A percentile compares a stretch with the other conserved stretches of the same genome.
phyloP scores from a whole-genome alignment of 2,329 filamentous ascomycete genomes.

The Fusarium subglutinans region DNA sequence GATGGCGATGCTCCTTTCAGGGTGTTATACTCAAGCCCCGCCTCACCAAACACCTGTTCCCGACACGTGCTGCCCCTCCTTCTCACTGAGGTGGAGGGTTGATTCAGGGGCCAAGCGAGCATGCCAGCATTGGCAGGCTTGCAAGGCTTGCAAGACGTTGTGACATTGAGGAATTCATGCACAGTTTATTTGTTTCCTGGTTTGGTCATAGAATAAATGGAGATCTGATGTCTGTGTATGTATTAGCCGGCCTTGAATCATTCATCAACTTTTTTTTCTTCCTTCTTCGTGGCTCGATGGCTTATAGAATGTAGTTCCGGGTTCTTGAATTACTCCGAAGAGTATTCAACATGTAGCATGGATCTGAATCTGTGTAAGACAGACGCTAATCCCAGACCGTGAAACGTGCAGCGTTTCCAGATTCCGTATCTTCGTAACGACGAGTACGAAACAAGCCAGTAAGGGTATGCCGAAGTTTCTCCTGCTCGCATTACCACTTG shows the following conservation, averaged over 20 bases:
- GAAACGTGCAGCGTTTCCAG: constrained; percentile 24
- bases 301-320: not conserved
- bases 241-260: not conserved
- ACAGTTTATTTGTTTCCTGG: not conserved
- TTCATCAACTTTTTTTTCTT: not conserved
- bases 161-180: not conserved
- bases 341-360: not conserved
- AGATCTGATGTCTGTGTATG: not conserved
- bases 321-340: constrained; percentile 9
- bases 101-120: constrained; percentile 25
- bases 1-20: constrained; percentile 4
- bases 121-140: not conserved
- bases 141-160: not conserved
- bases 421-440: not conserved
- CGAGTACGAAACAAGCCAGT: constrained; percentile 8
- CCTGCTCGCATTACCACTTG: not conserved
- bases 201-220: not conserved
- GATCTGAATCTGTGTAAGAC: constrained; percentile 2
- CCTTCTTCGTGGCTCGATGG: not conserved
- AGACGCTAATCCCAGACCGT: not conserved
- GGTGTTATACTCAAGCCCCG: constrained; percentile 22
- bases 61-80: constrained; percentile 32
- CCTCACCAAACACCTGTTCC: constrained; percentile 18
- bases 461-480: not conserved
- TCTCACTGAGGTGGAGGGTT: constrained; percentile 16